phyloP scores from a whole-genome alignment of 495 filamentous ascomycete genomes.

The Penicillium coffeae region DNA sequence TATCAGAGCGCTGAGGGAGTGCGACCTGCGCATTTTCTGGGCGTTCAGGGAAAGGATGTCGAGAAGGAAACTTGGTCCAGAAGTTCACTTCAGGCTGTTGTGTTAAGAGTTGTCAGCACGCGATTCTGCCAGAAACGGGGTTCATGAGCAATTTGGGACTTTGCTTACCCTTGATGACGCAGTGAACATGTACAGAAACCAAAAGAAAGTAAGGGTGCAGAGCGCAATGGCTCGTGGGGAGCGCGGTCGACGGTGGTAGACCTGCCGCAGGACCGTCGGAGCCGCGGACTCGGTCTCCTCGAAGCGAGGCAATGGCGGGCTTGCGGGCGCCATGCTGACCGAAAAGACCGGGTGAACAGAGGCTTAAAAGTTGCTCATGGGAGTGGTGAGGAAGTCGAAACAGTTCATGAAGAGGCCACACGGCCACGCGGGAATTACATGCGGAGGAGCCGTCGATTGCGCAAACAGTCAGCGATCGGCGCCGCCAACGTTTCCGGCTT shows the following conservation, averaged over 20 bases:
- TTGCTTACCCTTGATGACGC: constrained; percentile 22
- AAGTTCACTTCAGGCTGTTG: constrained; percentile 29
- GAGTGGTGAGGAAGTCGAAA: no score
- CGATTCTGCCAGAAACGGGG: no score
- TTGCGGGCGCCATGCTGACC: constrained; percentile 29
- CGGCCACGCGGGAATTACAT: constrained; percentile 23
- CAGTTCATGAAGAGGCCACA: constrained; percentile 6
- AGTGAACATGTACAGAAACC: constrained; percentile 22
- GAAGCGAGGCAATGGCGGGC: constrained; percentile 23
- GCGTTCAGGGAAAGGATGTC: constrained; percentile 27
- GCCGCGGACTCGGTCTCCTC: constrained; percentile 26
- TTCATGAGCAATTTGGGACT: no score
- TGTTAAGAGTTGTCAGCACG: constrained; percentile 11
- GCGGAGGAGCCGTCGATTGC: no score
- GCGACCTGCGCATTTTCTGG: constrained; percentile 37
- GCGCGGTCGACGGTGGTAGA: constrained; percentile 29
- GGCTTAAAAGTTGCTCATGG: not conserved
- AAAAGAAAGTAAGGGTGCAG: constrained; percentile 20
- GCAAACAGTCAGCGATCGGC: no score
- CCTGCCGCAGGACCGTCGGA: constrained; percentile 24
- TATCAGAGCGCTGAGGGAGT: constrained; percentile 13
- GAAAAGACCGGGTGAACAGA: constrained; percentile 2
- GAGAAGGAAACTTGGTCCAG: constrained; percentile 38
- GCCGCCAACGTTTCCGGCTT: no score
- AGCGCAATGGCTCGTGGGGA: constrained; percentile 25